Conservation (phyloP, 257 asterid genomes). For the Solanum etuberosum region DNA sequence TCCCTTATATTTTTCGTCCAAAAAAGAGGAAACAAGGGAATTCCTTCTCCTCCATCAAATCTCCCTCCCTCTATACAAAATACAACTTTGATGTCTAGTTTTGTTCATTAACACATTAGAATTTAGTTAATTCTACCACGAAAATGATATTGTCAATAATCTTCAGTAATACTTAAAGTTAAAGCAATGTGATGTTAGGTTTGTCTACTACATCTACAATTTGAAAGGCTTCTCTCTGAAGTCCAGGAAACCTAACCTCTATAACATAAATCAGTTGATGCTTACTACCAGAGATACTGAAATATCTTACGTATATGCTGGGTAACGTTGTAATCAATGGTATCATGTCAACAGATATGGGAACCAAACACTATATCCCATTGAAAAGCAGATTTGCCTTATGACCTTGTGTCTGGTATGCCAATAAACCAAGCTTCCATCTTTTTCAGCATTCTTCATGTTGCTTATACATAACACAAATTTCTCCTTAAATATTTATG, state of each 20-base stretch:
- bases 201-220: background rate
- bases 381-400: background rate
- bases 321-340: background rate
- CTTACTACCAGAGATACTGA: background rate
- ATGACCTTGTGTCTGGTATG: background rate
- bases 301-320: background rate
- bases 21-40: background rate
- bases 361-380: background rate
- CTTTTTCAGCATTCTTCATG: background rate
- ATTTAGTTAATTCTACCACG: background rate
- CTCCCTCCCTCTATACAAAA: background rate
- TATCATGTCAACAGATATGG: background rate
- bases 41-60: background rate
- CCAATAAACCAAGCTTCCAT: background rate
- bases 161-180: background rate
- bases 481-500: background rate
- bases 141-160: background rate
- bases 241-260: background rate
- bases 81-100: background rate
- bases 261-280: background rate
- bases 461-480: background rate
- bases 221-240: background rate
- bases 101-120: background rate
- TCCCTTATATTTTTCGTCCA: background rate
- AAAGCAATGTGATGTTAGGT: background rate